Evolutionary conservation across 345 rosid genomes (phyloP).

Genomic region (Brassica incana): DNA sequence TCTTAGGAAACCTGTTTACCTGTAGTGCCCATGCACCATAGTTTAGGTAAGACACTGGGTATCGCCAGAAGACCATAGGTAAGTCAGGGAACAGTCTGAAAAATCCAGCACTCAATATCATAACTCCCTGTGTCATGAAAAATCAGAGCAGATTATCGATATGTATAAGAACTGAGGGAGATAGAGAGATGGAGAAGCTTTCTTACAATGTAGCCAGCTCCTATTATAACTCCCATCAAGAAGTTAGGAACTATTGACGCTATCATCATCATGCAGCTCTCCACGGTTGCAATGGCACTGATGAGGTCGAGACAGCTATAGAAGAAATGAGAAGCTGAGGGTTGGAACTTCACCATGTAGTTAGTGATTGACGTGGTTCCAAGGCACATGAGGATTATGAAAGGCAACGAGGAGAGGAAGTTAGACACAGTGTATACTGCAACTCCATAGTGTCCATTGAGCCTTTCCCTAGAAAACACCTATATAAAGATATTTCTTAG

Average conservation of each 20-base stretch:
- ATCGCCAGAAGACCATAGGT: conserved; percentile 76
- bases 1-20: conserved; percentile 43
- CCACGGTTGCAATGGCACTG: conserved; percentile 59
- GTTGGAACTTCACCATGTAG: conserved; percentile 62
- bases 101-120: conserved; percentile 83
- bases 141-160: not conserved
- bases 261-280: conserved; percentile 87
- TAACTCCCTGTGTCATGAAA: conserved; percentile 52
- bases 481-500: conserved; percentile 14
- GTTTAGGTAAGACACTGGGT: conserved; percentile 70
- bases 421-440: conserved; percentile 71
- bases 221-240: conserved; percentile 69
- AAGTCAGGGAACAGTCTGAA: conserved; percentile 70
- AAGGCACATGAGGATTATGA: conserved; percentile 53
- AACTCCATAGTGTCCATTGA: conserved; percentile 72
- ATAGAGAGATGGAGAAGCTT: not conserved
- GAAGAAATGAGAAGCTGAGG: conserved; percentile 50
- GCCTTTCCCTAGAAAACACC: conserved; percentile 69
- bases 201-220: conserved; percentile 83
- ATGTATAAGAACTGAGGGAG: conserved; percentile 7
- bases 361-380: conserved; percentile 53
- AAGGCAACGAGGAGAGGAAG: conserved; percentile 70
- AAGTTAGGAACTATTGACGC: conserved; percentile 81
- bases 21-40: conserved; percentile 79
- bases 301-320: conserved; percentile 67